A percentile compares a stretch with the other conserved stretches of the same genome.
phyloP scores from a whole-genome alignment of 2,329 filamentous ascomycete species.

The Xylaria sp. region DNA sequence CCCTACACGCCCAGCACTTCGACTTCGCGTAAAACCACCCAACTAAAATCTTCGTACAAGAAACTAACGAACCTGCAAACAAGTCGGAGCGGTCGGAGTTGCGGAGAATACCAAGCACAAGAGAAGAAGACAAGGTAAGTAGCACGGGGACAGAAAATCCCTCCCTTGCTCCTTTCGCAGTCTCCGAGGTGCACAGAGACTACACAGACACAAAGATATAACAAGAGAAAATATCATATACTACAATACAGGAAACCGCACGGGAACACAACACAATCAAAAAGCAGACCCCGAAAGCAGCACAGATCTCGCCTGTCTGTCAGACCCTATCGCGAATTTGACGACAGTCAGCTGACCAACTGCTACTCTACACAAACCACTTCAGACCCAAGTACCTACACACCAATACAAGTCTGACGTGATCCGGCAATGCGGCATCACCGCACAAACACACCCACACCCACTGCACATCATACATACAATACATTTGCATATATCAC shows the following conservation, averaged over 20 bases:
- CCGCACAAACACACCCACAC: not conserved
- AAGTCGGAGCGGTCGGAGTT: not conserved
- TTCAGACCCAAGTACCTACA: no score
- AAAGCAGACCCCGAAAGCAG: not conserved
- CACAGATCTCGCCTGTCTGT: conserved; percentile 4
- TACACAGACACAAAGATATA: not conserved
- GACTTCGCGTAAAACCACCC: not conserved
- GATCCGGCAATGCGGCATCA: conserved; percentile 3
- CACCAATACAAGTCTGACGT: not conserved
- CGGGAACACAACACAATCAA: not conserved
- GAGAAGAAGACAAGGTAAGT: not conserved
- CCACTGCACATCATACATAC: not conserved
- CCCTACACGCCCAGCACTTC: not conserved
- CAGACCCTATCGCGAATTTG: conserved; percentile 4
- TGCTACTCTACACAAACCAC: no score
- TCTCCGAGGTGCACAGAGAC: conserved; percentile 1
- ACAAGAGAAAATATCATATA: no score
- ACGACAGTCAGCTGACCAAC: conserved; percentile 14
- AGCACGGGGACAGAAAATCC: not conserved
- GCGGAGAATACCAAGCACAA: not conserved
- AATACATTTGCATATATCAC: not conserved
- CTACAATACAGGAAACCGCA: no score
- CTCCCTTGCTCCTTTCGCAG: not conserved
- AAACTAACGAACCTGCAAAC: not conserved
- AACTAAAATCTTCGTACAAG: not conserved